Percentiles rank a stretch among this genome's conserved stretches.
Conservation (phyloP, 805 yeast species). For the Nakazawaea siamensis region DNA sequence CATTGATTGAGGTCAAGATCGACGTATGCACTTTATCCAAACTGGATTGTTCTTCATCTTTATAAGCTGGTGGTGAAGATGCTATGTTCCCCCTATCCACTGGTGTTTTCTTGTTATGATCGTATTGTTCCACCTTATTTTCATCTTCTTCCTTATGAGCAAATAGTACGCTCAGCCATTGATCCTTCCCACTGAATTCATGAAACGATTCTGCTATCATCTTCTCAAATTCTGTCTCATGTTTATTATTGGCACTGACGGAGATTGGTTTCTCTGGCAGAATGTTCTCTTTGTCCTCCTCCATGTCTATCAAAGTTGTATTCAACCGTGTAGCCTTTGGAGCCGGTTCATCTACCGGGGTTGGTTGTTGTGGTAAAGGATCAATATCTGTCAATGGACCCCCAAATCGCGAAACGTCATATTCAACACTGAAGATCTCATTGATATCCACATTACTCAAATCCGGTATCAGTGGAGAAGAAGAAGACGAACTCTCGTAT, state of each 20-base stretch:
- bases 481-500: background rate
- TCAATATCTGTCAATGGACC: conserved; percentile 41
- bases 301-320: conserved; percentile 29
- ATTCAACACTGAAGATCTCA: conserved; percentile 5
- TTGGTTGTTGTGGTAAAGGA: conserved; percentile 23
- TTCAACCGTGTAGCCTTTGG: conserved; percentile 38
- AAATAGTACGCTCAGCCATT: conserved; percentile 7
- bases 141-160: conserved; percentile 10
- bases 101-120: conserved; percentile 2
- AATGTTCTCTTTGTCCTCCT: conserved; percentile 14
- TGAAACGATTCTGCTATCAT: conserved; percentile 20
- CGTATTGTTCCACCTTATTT: background rate
- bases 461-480: conserved; percentile 2
- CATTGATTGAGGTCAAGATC: conserved; percentile 7
- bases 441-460: conserved; percentile 5
- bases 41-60: background rate
- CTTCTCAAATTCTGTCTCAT: conserved; percentile 8
- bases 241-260: conserved; percentile 1
- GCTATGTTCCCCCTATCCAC: conserved; percentile 1
- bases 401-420: conserved; percentile 20
- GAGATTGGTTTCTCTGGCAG: conserved; percentile 1
- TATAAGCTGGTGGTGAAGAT: conserved; percentile 6
- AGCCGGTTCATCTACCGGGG: conserved; percentile 21
- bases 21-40: conserved; percentile 4
- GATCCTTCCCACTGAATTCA: conserved; percentile 7